Conservation (phyloP, 495 filamentous ascomycete species). For the Aspergillus panamensis region DNA sequence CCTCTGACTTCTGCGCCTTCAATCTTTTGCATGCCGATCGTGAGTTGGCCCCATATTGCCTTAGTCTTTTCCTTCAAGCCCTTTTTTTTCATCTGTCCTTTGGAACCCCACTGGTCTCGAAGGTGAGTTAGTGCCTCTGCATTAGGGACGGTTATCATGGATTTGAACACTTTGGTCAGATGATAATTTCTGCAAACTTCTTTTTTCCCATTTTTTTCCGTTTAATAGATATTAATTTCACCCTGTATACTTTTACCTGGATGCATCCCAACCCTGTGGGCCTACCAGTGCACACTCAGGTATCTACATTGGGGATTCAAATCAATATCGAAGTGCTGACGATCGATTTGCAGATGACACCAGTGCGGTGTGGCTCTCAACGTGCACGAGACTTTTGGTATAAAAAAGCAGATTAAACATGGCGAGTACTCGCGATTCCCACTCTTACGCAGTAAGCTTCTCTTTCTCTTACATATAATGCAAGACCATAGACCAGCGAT, state of each 20-base stretch:
- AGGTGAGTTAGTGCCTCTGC: conserved; percentile 6
- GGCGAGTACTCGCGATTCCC: conserved; percentile 47
- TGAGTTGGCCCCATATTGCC: conserved; percentile 30
- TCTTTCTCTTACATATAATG: neutral
- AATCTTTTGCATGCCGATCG: conserved; percentile 37
- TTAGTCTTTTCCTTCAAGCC: conserved; percentile 3
- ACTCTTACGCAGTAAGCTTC: conserved; percentile 46
- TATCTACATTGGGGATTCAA: neutral
- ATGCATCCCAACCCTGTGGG: neutral
- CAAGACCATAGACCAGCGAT: neutral
- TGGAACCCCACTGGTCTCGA: conserved; percentile 20
- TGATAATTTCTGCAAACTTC: neutral
- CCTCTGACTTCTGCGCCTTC: conserved; percentile 20
- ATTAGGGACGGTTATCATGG: conserved; percentile 1
- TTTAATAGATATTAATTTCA: neutral
- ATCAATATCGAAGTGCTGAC: conserved; percentile 25
- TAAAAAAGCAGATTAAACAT: conserved; percentile 36
- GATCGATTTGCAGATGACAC: conserved; percentile 33
- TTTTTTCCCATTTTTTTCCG: neutral
- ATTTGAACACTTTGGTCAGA: conserved; percentile 3
- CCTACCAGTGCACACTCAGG: conserved; percentile 2
- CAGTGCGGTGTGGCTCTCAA: conserved; percentile 35
- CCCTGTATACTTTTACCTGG: neutral
- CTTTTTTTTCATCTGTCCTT: conserved; percentile 13
- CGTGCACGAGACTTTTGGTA: conserved; percentile 32